Conservation (phyloP, 352 stramenopile species). For the Pythium vanterpoolii region DNA sequence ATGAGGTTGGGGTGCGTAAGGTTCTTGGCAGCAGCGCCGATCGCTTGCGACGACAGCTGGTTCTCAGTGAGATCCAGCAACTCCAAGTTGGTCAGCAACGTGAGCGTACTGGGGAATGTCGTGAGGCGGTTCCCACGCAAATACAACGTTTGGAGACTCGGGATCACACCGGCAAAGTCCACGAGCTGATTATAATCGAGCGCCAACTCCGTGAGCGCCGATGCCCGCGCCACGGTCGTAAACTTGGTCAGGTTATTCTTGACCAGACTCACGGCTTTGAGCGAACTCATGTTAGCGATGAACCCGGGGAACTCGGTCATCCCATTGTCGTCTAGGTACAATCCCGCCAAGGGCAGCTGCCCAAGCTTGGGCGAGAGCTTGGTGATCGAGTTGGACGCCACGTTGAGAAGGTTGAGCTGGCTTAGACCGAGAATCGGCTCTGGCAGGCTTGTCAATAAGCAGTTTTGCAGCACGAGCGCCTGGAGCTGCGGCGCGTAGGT, state of each 20-base stretch:
- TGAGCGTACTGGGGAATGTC: slow-evolving; percentile 9
- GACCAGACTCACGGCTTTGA: slow-evolving; percentile 7
- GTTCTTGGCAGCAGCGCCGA: background rate
- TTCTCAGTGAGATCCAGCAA: slow-evolving; percentile 16
- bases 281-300: slow-evolving; percentile 5
- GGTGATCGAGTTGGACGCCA: slow-evolving; percentile 7
- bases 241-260: slow-evolving; percentile 14
- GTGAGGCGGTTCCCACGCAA: slow-evolving; percentile 14
- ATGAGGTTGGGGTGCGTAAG: slow-evolving; percentile 13
- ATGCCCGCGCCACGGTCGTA: background rate
- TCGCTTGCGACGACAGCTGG: slow-evolving; percentile 6
- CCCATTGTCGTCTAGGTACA: slow-evolving; percentile 16
- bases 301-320: slow-evolving; percentile 8
- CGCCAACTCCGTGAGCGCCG: slow-evolving; percentile 11
- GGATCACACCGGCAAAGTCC: slow-evolving; percentile 20
- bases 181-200: slow-evolving; percentile 19
- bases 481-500: slow-evolving; percentile 11
- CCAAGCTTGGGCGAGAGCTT: background rate
- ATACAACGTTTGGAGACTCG: slow-evolving; percentile 14
- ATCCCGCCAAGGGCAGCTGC: background rate
- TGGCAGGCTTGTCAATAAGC: background rate
- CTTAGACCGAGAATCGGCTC: background rate
- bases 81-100: slow-evolving; percentile 8
- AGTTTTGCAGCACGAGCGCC: slow-evolving; percentile 20
- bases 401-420: slow-evolving; percentile 14